Conservation (phyloP, 257 asterid genomes). For the Solanum sitiens region DNA sequence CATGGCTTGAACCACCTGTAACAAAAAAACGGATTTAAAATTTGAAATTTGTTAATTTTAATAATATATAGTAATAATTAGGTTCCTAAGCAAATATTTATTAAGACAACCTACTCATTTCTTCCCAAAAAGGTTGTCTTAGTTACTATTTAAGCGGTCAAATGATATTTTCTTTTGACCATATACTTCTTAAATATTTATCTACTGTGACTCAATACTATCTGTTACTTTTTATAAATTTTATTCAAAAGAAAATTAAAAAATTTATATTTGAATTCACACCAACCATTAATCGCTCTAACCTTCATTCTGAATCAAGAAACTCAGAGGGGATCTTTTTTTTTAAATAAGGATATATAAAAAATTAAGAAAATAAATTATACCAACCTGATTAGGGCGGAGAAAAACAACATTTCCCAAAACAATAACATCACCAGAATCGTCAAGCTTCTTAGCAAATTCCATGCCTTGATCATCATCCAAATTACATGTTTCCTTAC, state of each 20-base stretch:
- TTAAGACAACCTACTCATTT: background rate
- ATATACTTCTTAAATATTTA: background rate
- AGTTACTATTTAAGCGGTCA: background rate
- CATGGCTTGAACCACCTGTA: slow-evolving; percentile 12
- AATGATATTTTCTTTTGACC: background rate
- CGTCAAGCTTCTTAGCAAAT: slow-evolving; percentile 3
- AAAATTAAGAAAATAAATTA: background rate
- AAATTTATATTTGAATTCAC: background rate
- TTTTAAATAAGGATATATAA: too few species aligned
- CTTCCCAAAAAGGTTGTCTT: background rate
- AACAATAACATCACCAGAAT: slow-evolving; percentile 11
- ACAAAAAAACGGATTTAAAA: background rate
- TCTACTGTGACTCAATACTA: background rate
- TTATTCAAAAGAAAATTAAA: background rate
- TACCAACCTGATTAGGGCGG: slow-evolving; percentile 8
- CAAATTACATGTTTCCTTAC: background rate
- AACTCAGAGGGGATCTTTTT: background rate
- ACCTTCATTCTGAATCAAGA: background rate
- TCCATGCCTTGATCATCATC: background rate
- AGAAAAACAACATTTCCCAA: slow-evolving; percentile 10
- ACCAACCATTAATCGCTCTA: background rate
- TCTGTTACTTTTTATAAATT: background rate
- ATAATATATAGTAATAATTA: background rate
- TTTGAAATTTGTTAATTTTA: background rate
- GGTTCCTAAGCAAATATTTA: background rate